Evolutionary conservation across 2,329 filamentous ascomycete species (phyloP), one percentile per base, ranked within the genome.

Genomic region (Epichloe baconii): DNA sequence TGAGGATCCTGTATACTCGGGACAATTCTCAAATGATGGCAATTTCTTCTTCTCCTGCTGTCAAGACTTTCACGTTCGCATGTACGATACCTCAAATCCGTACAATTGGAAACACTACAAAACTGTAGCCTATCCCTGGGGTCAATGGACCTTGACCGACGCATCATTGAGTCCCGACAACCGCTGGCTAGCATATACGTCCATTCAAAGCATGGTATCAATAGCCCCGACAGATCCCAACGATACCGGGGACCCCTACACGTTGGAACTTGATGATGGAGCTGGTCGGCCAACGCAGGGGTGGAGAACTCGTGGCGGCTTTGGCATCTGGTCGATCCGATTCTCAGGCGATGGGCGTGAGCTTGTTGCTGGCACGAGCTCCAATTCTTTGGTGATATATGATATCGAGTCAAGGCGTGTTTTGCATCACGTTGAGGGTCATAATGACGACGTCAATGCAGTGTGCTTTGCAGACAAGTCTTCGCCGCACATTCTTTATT

Each of bases 41-140:
- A 95, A 95, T 66, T 97, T 97, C 71, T 97, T 96, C 71, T 97
- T 91, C 64, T 83, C 85, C 5, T 93, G 86, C 61, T 86, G 85
- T 10, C 88, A 96, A 66, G 90, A 97, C 67, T 95, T 95, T 70
- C 85, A 82, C 58, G 89, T 98, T 10, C 85, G 90, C 49, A 90
- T 98, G 87, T 98, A 97, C 68, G 91, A 97, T 66, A 97, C 93
- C 0, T 90, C 87, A 2, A 95, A 96, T 59, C 89, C 91, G 0
- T 95, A 93, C 67, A 79, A 89, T 57, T 98, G 93, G 93, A 85
- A 85, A 64, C 90, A 95, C 66, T 96, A 96, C 74, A 97, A 91
- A 70, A 91, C 86, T 0, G 87, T 89, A 5, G 71, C 75, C 31
- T 95, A 93, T 66, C 88, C 88, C 1, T 86, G 83, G 57, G 93